Percentiles rank a stretch among this genome's conserved stretches.
phyloP scores from a whole-genome alignment of 768 basidiomycete species.

The Gymnopilus dilepis region DNA sequence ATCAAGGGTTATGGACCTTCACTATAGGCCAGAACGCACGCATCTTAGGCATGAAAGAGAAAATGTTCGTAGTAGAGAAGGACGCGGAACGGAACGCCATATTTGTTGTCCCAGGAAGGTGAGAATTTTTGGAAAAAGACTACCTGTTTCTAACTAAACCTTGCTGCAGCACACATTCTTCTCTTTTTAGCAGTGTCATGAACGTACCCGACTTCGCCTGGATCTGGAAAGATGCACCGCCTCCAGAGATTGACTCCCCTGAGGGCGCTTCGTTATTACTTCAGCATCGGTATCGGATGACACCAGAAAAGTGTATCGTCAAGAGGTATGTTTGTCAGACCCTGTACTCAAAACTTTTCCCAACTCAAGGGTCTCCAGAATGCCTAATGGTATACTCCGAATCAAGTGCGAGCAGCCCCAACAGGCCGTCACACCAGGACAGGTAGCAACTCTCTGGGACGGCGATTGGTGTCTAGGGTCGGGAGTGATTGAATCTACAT shows the following conservation, averaged over 20 bases:
- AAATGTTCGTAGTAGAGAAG: conserved; percentile 79
- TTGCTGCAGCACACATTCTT: conserved; percentile 58
- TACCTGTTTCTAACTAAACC: not conserved
- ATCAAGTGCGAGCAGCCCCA: conserved; percentile 65
- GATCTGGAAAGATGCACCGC: conserved; percentile 75
- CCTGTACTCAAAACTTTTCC: not conserved
- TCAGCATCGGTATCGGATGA: conserved; percentile 77
- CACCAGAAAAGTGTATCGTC: conserved; percentile 55
- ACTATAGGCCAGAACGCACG: conserved; percentile 86
- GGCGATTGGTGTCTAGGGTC: conserved; percentile 85
- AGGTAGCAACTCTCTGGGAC: conserved; percentile 77
- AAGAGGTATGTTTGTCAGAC: conserved; percentile 39
- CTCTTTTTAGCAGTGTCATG: conserved; percentile 50
- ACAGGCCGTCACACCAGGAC: conserved; percentile 77
- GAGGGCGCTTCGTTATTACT: conserved; percentile 55
- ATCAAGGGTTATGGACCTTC: conserved; percentile 82
- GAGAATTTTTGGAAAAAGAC: conserved; percentile 27
- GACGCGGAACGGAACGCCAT: conserved; percentile 66
- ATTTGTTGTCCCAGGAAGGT: conserved; percentile 80
- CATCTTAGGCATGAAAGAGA: conserved; percentile 61
- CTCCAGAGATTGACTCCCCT: conserved; percentile 44
- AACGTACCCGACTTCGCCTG: conserved; percentile 63
- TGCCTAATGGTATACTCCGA: conserved; percentile 32
- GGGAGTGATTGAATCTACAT: conserved; percentile 58
- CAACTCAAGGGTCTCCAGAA: conserved; percentile 21